Base-by-base conservation (phyloP, 2,329 filamentous ascomycete genomes). In the Capronia epimyces region DNA sequence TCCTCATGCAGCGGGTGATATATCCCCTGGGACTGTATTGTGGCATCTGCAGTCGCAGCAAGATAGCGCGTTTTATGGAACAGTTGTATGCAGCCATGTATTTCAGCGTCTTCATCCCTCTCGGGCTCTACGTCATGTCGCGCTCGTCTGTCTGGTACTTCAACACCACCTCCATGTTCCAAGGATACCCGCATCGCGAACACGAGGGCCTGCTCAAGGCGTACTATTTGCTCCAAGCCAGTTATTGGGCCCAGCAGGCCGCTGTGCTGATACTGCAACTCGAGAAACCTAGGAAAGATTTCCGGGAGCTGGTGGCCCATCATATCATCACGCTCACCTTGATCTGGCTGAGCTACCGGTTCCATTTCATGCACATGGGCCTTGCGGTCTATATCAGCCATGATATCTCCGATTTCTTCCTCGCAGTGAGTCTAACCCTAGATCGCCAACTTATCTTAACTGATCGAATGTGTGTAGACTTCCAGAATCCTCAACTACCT, bases 331-430 rank as follows among this genome's bases (percentile, higher is more conserved):
- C 86, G 29, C 73, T 95, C 49, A 71, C 81, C 15, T 77, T 95
- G 62, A 94, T 95, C 59, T 82, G 71, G 57, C 73, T 89, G 62
- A 89, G 85, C 73, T 95, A 94, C 73, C 81, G 87, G 56, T 95
- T 93, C 73, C 89, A 95, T 71, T 95, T 95, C 67, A 89, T 87
- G 24, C 89, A 91, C 70, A 91, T 95, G 67, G 89, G 89, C 16
- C 72, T 95, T 49, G 86, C 87, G 20, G 87, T 95, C 29, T 95
- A 93, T 70, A 86, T 89, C 52, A 93, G 88, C 18, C 87, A 91
- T 70, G 89, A 95, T 66, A 87, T 94, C 56, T 87, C 82, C 58
- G 89, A 95, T 68, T 93, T 94, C 72, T 94, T 94, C 78, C 77
- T 95, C 24, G 89, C 89, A 22, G 85, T 87, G 77, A 71, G 83